A percentile compares a stretch with the other conserved stretches of the same genome.
phyloP scores from a whole-genome alignment of 2,329 filamentous ascomycete species.

The Scopulariopsis brevicaulis region DNA sequence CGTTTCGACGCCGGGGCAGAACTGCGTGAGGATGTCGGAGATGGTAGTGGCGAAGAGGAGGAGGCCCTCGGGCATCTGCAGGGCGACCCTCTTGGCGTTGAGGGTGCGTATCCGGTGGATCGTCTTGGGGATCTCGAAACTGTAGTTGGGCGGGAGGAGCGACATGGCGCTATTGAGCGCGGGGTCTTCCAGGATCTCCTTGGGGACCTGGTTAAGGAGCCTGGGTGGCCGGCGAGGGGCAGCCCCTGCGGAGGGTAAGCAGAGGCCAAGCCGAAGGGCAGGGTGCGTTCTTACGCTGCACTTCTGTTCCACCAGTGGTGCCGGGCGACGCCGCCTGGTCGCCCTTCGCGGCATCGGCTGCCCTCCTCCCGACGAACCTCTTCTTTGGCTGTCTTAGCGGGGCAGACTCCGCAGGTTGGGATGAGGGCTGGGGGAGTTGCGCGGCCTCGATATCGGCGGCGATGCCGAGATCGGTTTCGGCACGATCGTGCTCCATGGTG shows the following conservation, averaged over 20 bases:
- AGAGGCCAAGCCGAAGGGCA: background rate
- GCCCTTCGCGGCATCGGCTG: slow-evolving; percentile 43
- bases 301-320: slow-evolving; percentile 20
- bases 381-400: slow-evolving; percentile 68
- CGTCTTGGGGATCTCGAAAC: slow-evolving; percentile 96
- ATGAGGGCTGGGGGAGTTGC: background rate
- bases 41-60: slow-evolving; percentile 95
- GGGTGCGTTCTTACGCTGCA: slow-evolving; percentile 36
- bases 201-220: slow-evolving; percentile 82
- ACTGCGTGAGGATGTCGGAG: slow-evolving; percentile 88
- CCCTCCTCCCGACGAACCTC: slow-evolving; percentile 76
- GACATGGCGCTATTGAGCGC: slow-evolving; percentile 80
- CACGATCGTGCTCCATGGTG: slow-evolving; percentile 68
- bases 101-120: slow-evolving; percentile 84
- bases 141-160: slow-evolving; percentile 90
- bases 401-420: slow-evolving; percentile 10
- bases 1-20: slow-evolving; percentile 84
- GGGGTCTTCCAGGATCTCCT: slow-evolving; percentile 73
- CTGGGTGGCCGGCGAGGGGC: slow-evolving; percentile 60
- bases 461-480: slow-evolving; percentile 57
- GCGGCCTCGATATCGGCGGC: slow-evolving; percentile 50
- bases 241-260: slow-evolving; percentile 20
- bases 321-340: background rate
- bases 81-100: slow-evolving; percentile 68
- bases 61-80: slow-evolving; percentile 96